Percentiles rank a stretch among this genome's conserved stretches.
Conservation (phyloP, 768 basidiomycete species). For the Nidularia sp. region DNA sequence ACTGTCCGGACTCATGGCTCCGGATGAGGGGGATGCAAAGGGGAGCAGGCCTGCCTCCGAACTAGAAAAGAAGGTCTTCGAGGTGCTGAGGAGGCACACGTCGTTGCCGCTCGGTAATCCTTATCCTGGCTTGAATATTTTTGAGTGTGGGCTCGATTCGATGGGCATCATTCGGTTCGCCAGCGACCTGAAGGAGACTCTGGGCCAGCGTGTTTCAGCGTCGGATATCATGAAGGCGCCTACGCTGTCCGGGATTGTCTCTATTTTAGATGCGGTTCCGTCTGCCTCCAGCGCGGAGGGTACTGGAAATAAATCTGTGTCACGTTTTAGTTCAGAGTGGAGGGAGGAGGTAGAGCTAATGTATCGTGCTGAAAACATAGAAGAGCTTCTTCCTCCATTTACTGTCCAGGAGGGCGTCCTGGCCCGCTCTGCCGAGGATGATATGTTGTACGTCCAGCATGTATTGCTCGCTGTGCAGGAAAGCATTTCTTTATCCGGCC, state of each 20-base stretch:
- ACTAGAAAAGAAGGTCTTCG: conserved; percentile 13
- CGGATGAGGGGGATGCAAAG: conserved; percentile 1
- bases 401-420: conserved; percentile 45
- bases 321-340: neutral
- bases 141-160: conserved; percentile 26
- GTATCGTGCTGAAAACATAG: conserved; percentile 12
- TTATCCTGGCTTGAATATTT: conserved; percentile 20
- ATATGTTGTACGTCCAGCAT: conserved; percentile 41
- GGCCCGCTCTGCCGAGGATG: conserved; percentile 30
- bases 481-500: conserved; percentile 9
- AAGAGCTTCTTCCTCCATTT: conserved; percentile 33
- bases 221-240: conserved; percentile 24
- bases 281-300: neutral
- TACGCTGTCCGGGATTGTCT: conserved; percentile 17
- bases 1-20: conserved; percentile 15
- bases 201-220: conserved; percentile 14
- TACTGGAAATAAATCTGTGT: neutral
- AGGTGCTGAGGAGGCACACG: conserved; percentile 15
- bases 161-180: conserved; percentile 22
- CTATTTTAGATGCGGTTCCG: neutral
- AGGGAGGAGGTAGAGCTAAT: conserved; percentile 7
- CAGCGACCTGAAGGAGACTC: conserved; percentile 14
- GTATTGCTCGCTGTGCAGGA: conserved; percentile 25
- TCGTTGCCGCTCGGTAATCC: conserved; percentile 9
- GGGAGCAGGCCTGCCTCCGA: conserved; percentile 8